Evolutionary conservation across 495 filamentous ascomycete species (phyloP), one percentile per base, ranked within the genome.

Genomic region (Tricharina praecox): DNA sequence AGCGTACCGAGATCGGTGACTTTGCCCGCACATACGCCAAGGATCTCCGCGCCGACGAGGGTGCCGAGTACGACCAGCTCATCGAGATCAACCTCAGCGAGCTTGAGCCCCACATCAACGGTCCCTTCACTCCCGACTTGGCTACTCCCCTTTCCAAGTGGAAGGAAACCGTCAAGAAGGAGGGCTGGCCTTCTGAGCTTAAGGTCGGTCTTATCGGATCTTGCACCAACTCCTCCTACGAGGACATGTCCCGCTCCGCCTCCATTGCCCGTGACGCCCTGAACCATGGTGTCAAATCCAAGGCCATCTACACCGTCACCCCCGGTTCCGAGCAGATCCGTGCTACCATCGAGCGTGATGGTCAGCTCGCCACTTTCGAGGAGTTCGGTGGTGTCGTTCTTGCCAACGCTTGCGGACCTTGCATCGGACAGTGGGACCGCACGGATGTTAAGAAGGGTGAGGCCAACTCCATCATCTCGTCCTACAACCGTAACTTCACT

Each of bases 401-500:
- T 37, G 92, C 92, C 62, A 96, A 96, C 66, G 90, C 90, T 54
- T 97, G 90, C 63, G 90, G 86, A 45, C 73, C 75, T 39, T 77
- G 73, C 62, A 75, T 75, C 53, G 74, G 78, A 49, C 90, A 97
- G 69, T 97, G 90, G 90, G 85, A 94, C 66, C 82, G 88, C 59
- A 70, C 69, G 59, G 88, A 96, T 53, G 84, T 95, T 30, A 84
- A 87, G 75, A 96, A 97, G 78, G 92, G 92, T 54, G 84, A 87
- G 62, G 68, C 85, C 54, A 97, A 97, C 76, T 88, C 85, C 15
- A 94, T 94, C 66, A 74, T 93, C 63, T 92, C 83, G 26, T 93
- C 85, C 34, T 90, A 93, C 76, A 93, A 93, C 77, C 85, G 90
- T 68, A 99, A 99, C 77, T 99, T 99, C 73, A 96, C 88, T 57